Conservation (phyloP, 2,329 filamentous ascomycete species). For the Pseudomassariella vexata region DNA sequence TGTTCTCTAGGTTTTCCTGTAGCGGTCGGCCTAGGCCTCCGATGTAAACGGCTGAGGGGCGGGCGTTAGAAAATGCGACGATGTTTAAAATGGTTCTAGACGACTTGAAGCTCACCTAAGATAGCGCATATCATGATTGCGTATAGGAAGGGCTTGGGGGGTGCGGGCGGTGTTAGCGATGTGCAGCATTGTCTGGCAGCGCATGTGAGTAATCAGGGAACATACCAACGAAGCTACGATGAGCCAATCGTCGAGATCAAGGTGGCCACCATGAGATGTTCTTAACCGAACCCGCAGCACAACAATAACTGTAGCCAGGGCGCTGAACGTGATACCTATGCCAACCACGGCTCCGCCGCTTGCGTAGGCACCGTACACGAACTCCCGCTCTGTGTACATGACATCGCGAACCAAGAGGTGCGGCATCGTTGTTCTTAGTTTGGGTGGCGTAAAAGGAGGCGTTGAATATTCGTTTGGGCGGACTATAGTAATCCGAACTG, state of each 20-base stretch:
- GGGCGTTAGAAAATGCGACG: neutral
- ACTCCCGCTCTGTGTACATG: too few species aligned
- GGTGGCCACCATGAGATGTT: neutral
- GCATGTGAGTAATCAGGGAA: neutral
- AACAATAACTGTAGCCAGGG: slow-evolving; percentile 1
- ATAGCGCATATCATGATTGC: slow-evolving; percentile 1
- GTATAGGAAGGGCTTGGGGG: slow-evolving; percentile 5
- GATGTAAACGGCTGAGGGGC: neutral
- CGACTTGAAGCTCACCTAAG: neutral
- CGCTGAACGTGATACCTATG: neutral
- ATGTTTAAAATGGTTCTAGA: neutral
- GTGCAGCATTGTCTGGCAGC: too few species aligned
- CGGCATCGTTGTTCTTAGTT: too few species aligned
- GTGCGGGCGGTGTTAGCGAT: too few species aligned
- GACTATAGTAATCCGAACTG: too few species aligned
- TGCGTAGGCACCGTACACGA: too few species aligned
- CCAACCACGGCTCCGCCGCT: slow-evolving; percentile 1
- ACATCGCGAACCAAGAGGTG: too few species aligned
- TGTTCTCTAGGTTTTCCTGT: neutral
- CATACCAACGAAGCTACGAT: slow-evolving; percentile 2
- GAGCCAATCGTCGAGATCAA: slow-evolving; percentile 3
- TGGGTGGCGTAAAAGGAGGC: too few species aligned
- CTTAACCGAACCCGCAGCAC: neutral
- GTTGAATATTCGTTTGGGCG: too few species aligned
- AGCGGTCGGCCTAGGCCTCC: too few species aligned